Conservation (phyloP, 2,329 filamentous ascomycete species). For the Apiospora rasikravindrae region DNA sequence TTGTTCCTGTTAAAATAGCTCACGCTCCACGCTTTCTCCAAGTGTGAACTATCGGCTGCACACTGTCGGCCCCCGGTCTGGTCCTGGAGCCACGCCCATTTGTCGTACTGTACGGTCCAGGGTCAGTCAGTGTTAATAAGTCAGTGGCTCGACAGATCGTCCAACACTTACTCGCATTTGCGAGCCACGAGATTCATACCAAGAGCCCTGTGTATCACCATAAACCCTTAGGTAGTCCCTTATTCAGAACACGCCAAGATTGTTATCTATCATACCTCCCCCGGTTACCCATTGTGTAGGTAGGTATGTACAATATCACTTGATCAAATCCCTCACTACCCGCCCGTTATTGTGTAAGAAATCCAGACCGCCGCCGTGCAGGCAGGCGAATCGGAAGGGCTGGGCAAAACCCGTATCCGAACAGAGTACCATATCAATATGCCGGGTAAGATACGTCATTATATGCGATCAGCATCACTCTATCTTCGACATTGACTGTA, state of each 20-base stretch:
- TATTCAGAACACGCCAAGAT: conserved; percentile 5
- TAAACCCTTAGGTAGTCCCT: not conserved
- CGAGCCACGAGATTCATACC: conserved; percentile 10
- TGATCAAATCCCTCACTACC: not conserved
- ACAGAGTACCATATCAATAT: conserved; percentile 4
- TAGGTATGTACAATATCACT: not conserved
- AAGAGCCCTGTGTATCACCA: conserved; percentile 12
- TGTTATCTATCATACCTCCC: not conserved
- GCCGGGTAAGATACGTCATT: conserved; percentile 12
- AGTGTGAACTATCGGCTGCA: conserved; percentile 6
- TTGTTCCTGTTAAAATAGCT: conserved; percentile 15
- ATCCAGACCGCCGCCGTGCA: not conserved
- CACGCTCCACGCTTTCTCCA: not conserved
- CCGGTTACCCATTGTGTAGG: not conserved
- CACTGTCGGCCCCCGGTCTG: not conserved
- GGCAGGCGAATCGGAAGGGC: not conserved
- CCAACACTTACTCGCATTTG: conserved; percentile 16
- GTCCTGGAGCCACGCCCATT: not conserved
- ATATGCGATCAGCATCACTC: conserved; percentile 11
- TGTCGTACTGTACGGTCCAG: conserved; percentile 9
- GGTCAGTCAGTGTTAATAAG: not conserved
- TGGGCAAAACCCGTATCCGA: not conserved
- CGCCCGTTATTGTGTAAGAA: not conserved
- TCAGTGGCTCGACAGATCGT: conserved; percentile 10
- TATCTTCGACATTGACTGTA: conserved; percentile 15